Evolutionary conservation across 2,329 filamentous ascomycete genomes (phyloP).

Genomic region (Xylariaceae sp.): DNA sequence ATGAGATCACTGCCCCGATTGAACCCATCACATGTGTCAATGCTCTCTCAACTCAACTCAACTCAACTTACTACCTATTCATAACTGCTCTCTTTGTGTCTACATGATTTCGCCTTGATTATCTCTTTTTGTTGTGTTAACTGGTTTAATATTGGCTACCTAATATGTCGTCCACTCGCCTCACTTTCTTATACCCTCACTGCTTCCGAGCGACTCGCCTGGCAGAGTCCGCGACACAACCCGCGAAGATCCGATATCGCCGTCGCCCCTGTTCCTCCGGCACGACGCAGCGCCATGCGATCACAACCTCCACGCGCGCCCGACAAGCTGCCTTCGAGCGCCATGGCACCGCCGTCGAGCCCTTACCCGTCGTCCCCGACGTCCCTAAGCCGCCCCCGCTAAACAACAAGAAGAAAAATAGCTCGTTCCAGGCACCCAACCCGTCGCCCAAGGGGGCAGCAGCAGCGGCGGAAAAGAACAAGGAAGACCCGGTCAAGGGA

Average conservation of each 20-base stretch:
- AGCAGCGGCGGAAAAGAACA: conserved; percentile 1
- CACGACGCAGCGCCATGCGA: conserved; percentile 30
- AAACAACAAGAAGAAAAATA: conserved; percentile 9
- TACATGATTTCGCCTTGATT: background rate
- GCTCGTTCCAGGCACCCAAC: conserved; percentile 14
- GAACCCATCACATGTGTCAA: background rate
- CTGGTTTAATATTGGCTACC: too few species aligned
- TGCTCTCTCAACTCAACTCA: background rate
- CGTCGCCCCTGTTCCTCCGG: conserved; percentile 25
- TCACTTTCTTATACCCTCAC: conserved; percentile 65
- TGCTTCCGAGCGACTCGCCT: conserved; percentile 52
- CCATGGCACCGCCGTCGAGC: conserved; percentile 58
- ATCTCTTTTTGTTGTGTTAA: background rate
- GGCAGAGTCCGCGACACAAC: conserved; percentile 41
- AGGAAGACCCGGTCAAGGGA: conserved; percentile 14
- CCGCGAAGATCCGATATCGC: conserved; percentile 37
- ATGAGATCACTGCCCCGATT: background rate
- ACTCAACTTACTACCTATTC: background rate
- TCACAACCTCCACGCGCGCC: conserved; percentile 36
- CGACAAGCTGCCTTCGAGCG: conserved; percentile 46
- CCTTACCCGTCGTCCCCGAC: conserved; percentile 35
- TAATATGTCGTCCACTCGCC: conserved; percentile 55
- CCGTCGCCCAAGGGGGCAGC: conserved; percentile 1
- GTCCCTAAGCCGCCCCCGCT: conserved; percentile 25
- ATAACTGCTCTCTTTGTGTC: background rate